Conservation (phyloP, 2,329 filamentous ascomycete genomes). For the Paecilomyces variotii region DNA sequence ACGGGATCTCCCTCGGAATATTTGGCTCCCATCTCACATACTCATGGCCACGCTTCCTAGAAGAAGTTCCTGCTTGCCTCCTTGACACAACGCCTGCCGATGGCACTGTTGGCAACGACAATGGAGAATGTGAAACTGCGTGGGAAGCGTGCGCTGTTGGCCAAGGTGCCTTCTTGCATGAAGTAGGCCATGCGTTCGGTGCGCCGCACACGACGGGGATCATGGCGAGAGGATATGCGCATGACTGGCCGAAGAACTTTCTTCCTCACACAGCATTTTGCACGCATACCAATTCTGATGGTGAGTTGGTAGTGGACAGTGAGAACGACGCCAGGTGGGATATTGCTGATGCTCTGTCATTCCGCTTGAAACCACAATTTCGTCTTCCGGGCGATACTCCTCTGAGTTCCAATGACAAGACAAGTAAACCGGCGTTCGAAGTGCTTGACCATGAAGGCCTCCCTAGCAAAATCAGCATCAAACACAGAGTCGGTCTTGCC, state of each 20-base stretch:
- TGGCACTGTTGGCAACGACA: slow-evolving; percentile 34
- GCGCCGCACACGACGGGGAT: slow-evolving; percentile 23
- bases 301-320: slow-evolving; percentile 2
- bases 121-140: slow-evolving; percentile 35
- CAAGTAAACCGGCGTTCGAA: slow-evolving; percentile 1
- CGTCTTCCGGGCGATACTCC: slow-evolving; percentile 17
- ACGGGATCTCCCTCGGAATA: slow-evolving; percentile 13
- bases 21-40: slow-evolving; percentile 16
- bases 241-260: slow-evolving; percentile 39
- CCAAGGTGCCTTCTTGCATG: slow-evolving; percentile 29
- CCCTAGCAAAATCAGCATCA: background rate
- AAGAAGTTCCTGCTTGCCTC: slow-evolving; percentile 13
- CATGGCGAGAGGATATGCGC: slow-evolving; percentile 33
- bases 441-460: slow-evolving; percentile 5
- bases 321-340: slow-evolving; percentile 23
- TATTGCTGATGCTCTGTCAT: slow-evolving; percentile 18
- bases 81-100: slow-evolving; percentile 31
- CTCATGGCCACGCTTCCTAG: slow-evolving; percentile 16
- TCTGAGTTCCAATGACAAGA: background rate
- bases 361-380: slow-evolving; percentile 13
- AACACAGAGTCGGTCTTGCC: slow-evolving; percentile 18
- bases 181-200: slow-evolving; percentile 31
- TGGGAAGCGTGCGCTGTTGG: slow-evolving; percentile 40
- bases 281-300: background rate
- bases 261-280: slow-evolving; percentile 24